phyloP scores from a whole-genome alignment of 2,329 filamentous ascomycete genomes.

The Pseudodiploospora longispora region DNA sequence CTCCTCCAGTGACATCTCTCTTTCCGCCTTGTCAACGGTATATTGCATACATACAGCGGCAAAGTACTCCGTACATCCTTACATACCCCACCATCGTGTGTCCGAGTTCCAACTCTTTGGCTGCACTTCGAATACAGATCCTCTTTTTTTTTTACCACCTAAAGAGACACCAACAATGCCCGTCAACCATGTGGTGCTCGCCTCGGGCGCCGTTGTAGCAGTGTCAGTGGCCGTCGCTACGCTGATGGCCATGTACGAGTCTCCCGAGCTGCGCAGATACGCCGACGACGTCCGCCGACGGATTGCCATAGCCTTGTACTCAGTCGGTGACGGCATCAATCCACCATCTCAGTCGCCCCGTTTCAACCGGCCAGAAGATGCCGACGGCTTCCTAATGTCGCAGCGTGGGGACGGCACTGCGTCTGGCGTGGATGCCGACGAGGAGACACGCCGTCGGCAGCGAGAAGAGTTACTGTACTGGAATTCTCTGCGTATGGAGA shows the following conservation, averaged over 20 bases:
- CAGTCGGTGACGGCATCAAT: conserved; percentile 49
- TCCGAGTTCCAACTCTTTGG: no score
- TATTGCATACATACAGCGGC: no score
- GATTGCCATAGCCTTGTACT: conserved; percentile 52
- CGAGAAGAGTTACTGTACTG: conserved; percentile 59
- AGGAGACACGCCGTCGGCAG: conserved; percentile 52
- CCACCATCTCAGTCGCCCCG: conserved; percentile 42
- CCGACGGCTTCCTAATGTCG: conserved; percentile 53
- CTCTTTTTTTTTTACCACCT: neutral
- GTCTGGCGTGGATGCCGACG: conserved; percentile 51
- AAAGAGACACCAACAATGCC: conserved; percentile 32
- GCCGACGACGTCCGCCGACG: conserved; percentile 53
- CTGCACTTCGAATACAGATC: neutral
- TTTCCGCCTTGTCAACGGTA: no score
- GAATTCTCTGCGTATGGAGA: conserved; percentile 49
- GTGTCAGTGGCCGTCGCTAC: conserved; percentile 49
- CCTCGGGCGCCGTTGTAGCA: conserved; percentile 51
- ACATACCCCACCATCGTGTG: neutral
- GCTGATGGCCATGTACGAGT: conserved; percentile 55
- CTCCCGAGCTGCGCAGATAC: conserved; percentile 53
- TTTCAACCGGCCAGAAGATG: conserved; percentile 60
- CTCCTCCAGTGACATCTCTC: no score
- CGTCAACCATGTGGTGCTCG: conserved; percentile 44
- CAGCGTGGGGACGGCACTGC: conserved; percentile 33
- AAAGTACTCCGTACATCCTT: neutral